Percentiles rank a stretch among this genome's conserved stretches.
These are phyloP conservation scores for Endothia cerciana DNA, from an alignment of 2,329 filamentous ascomycete genomes.

Conservation along the genomic window DNA sequence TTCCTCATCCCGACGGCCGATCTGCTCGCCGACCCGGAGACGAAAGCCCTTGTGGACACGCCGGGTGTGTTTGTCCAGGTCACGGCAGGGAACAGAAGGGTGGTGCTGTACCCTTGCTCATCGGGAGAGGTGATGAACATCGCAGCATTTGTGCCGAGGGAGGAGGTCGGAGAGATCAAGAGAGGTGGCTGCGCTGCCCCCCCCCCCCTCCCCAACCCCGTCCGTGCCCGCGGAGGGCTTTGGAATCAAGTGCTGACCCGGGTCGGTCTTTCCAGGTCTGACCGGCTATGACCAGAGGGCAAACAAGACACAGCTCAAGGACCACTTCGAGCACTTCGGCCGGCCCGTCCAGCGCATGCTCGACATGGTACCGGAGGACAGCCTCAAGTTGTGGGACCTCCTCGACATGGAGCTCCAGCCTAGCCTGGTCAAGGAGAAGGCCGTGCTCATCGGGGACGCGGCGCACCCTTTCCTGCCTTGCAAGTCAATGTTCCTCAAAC, in stretches of 20 bases:
- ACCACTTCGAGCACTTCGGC: slow-evolving; percentile 14
- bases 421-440: slow-evolving; percentile 31
- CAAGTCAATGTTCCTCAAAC: slow-evolving; percentile 14
- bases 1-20: slow-evolving; percentile 20
- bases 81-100: not conserved
- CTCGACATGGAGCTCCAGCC: slow-evolving; percentile 27
- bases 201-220: not conserved
- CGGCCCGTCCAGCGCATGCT: slow-evolving; percentile 15
- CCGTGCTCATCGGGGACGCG: slow-evolving; percentile 34
- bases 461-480: slow-evolving; percentile 35
- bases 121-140: slow-evolving; percentile 21
- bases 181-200: slow-evolving; percentile 2
- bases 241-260: not conserved
- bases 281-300: slow-evolving; percentile 26
- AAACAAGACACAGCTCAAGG: slow-evolving; percentile 22
- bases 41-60: slow-evolving; percentile 12
- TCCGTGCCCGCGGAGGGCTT: too few relatives aligned
- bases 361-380: slow-evolving; percentile 19
- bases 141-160: slow-evolving; percentile 16
- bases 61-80: slow-evolving; percentile 21
- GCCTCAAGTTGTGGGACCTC: slow-evolving; percentile 23
- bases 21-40: slow-evolving; percentile 13
- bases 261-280: not conserved
- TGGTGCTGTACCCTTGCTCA: slow-evolving; percentile 22
- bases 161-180: slow-evolving; percentile 25